phyloP scores from a whole-genome alignment of 2,329 filamentous ascomycete genomes.

The Endoconidiophora polonica region DNA sequence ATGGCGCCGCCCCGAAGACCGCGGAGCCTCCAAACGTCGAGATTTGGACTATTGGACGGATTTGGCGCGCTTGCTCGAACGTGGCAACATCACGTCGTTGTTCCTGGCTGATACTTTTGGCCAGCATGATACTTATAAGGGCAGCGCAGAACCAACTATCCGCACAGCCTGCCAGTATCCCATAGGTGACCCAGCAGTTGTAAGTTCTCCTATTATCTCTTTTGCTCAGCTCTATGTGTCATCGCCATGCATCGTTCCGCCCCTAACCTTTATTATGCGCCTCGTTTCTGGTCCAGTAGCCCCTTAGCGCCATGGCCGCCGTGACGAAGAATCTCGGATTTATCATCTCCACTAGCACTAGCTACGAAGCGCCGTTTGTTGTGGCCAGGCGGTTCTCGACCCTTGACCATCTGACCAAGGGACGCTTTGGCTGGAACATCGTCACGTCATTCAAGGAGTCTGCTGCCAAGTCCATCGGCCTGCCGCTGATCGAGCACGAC shows the following conservation, averaged over 20 bases:
- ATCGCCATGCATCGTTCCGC: neutral
- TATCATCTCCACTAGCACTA: conserved; percentile 50
- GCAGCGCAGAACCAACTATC: conserved; percentile 37
- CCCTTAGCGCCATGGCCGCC: conserved; percentile 50
- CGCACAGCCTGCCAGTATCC: conserved; percentile 51
- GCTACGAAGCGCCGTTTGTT: conserved; percentile 53
- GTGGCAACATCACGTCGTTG: conserved; percentile 45
- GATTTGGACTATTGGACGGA: conserved; percentile 47
- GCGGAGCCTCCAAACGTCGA: conserved; percentile 39
- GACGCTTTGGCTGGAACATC: conserved; percentile 34
- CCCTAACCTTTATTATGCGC: neutral
- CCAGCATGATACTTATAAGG: conserved; percentile 54
- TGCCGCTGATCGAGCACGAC: conserved; percentile 30
- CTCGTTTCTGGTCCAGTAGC: conserved; percentile 18
- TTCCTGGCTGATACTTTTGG: conserved; percentile 52
- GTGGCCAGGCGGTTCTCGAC: conserved; percentile 48
- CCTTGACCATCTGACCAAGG: conserved; percentile 48
- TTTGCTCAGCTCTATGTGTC: neutral
- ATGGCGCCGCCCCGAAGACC: conserved; percentile 48
- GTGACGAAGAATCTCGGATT: conserved; percentile 51
- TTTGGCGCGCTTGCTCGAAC: conserved; percentile 43
- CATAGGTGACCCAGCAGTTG: conserved; percentile 46
- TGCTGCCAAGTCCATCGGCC: conserved; percentile 46
- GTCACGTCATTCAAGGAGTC: conserved; percentile 53
- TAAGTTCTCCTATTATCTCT: neutral